These are phyloP conservation scores for Penicillium samsonianum DNA, from an alignment of 495 filamentous ascomycete species.

Conservation along the genomic window DNA sequence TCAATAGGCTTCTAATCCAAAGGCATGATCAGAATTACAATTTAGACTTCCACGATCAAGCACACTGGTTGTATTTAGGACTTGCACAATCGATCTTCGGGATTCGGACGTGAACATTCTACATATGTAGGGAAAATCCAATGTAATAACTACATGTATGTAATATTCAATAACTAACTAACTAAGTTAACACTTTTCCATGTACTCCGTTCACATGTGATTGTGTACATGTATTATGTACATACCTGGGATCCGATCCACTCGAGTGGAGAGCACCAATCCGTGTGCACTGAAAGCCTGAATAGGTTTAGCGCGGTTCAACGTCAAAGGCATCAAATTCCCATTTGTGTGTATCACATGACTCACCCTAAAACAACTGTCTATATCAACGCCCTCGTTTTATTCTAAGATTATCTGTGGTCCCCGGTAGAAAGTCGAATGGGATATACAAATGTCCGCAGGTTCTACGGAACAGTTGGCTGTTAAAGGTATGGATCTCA, in stretches of 20 bases:
- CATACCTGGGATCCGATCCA: background rate
- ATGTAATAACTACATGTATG: too few species aligned
- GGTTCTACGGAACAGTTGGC: slow-evolving; percentile 14
- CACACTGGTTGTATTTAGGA: too few species aligned
- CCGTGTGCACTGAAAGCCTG: background rate
- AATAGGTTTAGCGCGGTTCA: background rate
- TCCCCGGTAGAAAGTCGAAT: background rate
- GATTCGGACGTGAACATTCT: too few species aligned
- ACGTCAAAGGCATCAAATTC: background rate
- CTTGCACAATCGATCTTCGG: too few species aligned
- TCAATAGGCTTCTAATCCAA: too few species aligned
- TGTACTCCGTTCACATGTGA: too few species aligned
- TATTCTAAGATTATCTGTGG: background rate
- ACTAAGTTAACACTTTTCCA: too few species aligned
- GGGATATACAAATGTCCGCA: slow-evolving; percentile 20
- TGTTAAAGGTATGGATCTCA: slow-evolving; percentile 19
- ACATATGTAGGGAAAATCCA: too few species aligned
- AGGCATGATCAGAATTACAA: too few species aligned
- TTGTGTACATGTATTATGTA: background rate
- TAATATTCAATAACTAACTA: too few species aligned
- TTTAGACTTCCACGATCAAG: too few species aligned
- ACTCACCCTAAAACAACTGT: background rate
- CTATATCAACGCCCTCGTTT: background rate
- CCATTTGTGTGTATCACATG: background rate
- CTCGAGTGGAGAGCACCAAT: background rate